Evolutionary conservation across 495 filamentous ascomycete genomes (phyloP).

Genomic region (Lindgomyces ingoldianus): DNA sequence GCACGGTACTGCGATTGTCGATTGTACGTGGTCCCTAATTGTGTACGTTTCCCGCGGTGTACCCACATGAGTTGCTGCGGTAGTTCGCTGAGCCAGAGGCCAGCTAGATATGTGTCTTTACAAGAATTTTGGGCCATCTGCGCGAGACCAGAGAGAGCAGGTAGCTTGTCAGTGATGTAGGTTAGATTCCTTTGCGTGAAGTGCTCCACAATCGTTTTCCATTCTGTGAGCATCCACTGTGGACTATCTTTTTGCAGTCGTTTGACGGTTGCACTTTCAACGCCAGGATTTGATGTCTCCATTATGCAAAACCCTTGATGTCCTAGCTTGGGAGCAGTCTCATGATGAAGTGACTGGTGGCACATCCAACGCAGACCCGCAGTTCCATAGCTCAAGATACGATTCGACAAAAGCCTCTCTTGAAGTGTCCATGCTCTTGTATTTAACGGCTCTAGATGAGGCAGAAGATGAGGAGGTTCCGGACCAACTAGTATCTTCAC

Average conservation of each 20-base stretch:
- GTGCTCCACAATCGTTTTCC: background rate
- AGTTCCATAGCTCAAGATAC: too few species aligned
- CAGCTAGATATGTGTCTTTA: background rate
- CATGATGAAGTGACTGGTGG: too few species aligned
- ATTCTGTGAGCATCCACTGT: background rate
- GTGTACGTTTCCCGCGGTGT: too few species aligned
- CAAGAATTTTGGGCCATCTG: background rate
- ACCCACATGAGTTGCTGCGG: background rate
- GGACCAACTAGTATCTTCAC: background rate
- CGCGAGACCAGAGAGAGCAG: background rate
- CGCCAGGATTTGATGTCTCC: background rate
- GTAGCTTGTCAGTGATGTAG: background rate
- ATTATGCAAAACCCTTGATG: background rate
- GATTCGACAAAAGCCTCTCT: too few species aligned
- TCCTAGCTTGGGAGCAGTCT: background rate
- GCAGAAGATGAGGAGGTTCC: background rate
- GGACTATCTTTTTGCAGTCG: background rate
- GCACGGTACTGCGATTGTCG: background rate
- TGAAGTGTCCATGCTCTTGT: too few species aligned
- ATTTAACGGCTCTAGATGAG: too few species aligned
- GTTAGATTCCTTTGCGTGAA: background rate
- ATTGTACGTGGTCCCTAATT: background rate
- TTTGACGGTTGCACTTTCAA: background rate
- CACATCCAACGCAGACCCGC: too few species aligned
- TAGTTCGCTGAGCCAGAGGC: background rate